phyloP scores from a whole-genome alignment of 2,329 filamentous ascomycete genomes.

The Trichoderma atroviride region DNA sequence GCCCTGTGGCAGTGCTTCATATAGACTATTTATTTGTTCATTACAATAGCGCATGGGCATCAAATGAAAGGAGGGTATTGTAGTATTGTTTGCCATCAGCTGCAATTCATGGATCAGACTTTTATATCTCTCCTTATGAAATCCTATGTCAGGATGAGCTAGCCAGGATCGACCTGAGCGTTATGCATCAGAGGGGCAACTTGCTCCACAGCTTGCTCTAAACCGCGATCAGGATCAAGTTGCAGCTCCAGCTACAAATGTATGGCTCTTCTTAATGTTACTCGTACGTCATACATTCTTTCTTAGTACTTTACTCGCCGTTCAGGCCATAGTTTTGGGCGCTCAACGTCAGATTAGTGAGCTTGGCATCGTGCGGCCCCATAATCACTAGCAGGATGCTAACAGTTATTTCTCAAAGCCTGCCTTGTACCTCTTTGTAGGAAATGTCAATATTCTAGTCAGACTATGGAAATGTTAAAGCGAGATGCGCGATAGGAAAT shows the following conservation, averaged over 20 bases:
- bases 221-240: not conserved
- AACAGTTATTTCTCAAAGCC: not conserved
- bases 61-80: not conserved
- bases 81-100: not conserved
- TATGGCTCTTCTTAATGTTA: not conserved
- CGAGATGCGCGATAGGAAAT: not conserved
- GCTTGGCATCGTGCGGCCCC: not conserved
- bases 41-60: not conserved
- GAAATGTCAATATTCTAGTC: not conserved
- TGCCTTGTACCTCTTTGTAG: not conserved
- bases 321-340: not conserved
- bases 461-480: not conserved
- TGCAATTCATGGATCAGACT: not conserved
- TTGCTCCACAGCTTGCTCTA: not conserved
- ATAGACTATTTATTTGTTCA: not conserved
- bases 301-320: not conserved
- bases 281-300: not conserved
- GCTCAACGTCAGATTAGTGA: not conserved
- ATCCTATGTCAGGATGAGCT: not conserved
- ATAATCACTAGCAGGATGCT: not conserved
- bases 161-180: not conserved
- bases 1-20: not conserved
- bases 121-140: not conserved
- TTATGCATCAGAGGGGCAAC: not conserved
- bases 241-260: not conserved